phyloP scores from a whole-genome alignment of 345 rosid species.

The Aquilaria sinensis region DNA sequence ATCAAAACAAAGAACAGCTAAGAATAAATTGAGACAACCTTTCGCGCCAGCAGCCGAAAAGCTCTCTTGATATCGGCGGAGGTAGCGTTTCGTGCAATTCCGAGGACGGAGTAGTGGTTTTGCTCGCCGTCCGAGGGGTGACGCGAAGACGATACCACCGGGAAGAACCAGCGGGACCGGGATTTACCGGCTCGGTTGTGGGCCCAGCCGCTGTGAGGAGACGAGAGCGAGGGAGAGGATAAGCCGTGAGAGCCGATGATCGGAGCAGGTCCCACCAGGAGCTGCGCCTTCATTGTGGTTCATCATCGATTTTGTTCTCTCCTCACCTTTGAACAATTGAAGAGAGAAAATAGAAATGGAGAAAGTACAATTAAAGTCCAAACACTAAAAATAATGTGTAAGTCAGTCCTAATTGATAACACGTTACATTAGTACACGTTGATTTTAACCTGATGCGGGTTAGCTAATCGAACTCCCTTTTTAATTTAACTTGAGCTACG shows the following conservation, averaged over 20 bases:
- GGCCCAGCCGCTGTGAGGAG: slow-evolving; percentile 12
- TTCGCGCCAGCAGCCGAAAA: slow-evolving; percentile 83
- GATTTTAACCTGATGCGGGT: too few species aligned
- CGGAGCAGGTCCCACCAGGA: slow-evolving; percentile 64
- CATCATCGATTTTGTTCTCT: slow-evolving; percentile 13
- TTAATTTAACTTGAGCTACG: too few species aligned
- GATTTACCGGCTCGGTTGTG: slow-evolving; percentile 8
- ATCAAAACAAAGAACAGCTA: neutral
- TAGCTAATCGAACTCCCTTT: too few species aligned
- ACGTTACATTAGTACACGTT: too few species aligned
- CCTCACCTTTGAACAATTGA: slow-evolving; percentile 15
- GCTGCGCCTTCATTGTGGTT: slow-evolving; percentile 61
- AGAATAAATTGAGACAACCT: slow-evolving; percentile 31
- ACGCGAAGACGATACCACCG: slow-evolving; percentile 29
- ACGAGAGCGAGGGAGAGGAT: slow-evolving; percentile 17
- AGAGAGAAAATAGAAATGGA: neutral
- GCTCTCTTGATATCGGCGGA: slow-evolving; percentile 66
- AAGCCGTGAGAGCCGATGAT: slow-evolving; percentile 31
- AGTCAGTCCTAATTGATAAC: too few species aligned
- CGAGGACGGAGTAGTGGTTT: slow-evolving; percentile 70
- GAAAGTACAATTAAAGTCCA: neutral
- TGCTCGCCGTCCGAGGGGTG: slow-evolving; percentile 35
- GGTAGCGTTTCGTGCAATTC: slow-evolving; percentile 53
- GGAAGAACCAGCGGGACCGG: slow-evolving; percentile 24
- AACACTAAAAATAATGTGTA: too few species aligned